phyloP scores from a whole-genome alignment of 225 moss, liverwort and hornwort genomes.

The Thuidium tamariscinum region DNA sequence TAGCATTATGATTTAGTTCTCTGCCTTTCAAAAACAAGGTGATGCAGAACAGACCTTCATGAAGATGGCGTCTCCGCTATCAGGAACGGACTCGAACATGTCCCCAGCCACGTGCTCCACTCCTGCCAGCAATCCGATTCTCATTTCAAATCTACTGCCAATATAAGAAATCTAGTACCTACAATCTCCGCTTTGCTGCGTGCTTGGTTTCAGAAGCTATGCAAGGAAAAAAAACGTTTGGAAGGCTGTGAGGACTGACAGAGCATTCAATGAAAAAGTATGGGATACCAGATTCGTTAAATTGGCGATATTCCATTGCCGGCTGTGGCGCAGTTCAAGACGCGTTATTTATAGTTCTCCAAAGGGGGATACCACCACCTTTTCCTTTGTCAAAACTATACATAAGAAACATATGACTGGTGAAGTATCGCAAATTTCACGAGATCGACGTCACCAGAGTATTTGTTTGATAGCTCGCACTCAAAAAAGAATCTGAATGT shows the following conservation, averaged over 20 bases:
- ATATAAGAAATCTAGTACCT: not conserved
- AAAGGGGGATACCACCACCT: too few species aligned
- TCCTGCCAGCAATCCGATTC: not conserved
- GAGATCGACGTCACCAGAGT: not conserved
- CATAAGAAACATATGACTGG: too few species aligned
- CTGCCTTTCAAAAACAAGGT: not conserved
- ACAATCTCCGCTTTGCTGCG: not conserved
- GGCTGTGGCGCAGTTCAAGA: too few species aligned
- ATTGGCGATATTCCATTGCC: not conserved
- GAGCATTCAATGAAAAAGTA: too few species aligned
- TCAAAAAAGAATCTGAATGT: not conserved
- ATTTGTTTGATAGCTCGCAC: not conserved
- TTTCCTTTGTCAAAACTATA: too few species aligned
- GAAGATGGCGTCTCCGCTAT: conserved; percentile 7
- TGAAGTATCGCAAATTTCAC: too few species aligned
- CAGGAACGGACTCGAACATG: conserved; percentile 12
- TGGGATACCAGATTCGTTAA: not conserved
- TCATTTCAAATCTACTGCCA: not conserved
- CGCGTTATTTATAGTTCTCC: too few species aligned
- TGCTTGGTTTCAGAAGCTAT: too few species aligned
- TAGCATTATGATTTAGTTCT: too few species aligned
- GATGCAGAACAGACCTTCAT: not conserved
- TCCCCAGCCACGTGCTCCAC: conserved; percentile 19
- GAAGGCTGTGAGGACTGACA: not conserved
- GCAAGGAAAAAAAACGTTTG: not conserved